Evolutionary conservation across 495 filamentous ascomycete genomes (phyloP), one percentile per base, ranked within the genome.

Genomic region (Aspergillus kassunensis): DNA sequence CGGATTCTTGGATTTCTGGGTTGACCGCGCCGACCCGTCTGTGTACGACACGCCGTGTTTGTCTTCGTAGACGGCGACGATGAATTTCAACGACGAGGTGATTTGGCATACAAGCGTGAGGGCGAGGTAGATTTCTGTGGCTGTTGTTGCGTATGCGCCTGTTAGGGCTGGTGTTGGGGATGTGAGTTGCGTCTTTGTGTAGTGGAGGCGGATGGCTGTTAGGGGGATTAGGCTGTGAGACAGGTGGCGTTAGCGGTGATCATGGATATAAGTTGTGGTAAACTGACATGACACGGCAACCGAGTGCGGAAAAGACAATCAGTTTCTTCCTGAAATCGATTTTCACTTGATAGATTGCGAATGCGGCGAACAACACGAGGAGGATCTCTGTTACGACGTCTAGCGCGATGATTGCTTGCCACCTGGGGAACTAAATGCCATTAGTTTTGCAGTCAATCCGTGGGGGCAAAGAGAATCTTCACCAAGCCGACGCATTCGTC

Each of bases 41-140:
- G 56, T 68, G 20, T 68, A 68, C 7, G 65, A 58, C 1, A 68
- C 35, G 3, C 70, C 72, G 11, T 62, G 42, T 4, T 66, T 56
- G 15, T 65, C 57, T 27, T 63, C 62, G 34, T 63, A 67, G n/a
- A 71, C 70, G 2, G 67, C 64, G 30, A 76, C 61, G 49, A 76
- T 74, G 1, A 68, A 64, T 37, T 70, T 72, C 6, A 77, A 39
- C 2, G 65, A 64, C 5, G 66, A 61, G 16, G 57, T 54, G 5
- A 60, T 49, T n/a, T 65, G 56, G 13, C 61, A 50, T 30, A 60
- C 24, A 0, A 66, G 50, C 40, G 61, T 62, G 18, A 63, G 45
- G 0, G 55, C 53, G 7, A 69, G 33, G 36, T 69, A 61, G 12
- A 69, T 41, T 20, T 69, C 61, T 3, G 63, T 59, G 6, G 50